Conservation (phyloP, 441 rosid species). For the Erysimum cheiri region DNA sequence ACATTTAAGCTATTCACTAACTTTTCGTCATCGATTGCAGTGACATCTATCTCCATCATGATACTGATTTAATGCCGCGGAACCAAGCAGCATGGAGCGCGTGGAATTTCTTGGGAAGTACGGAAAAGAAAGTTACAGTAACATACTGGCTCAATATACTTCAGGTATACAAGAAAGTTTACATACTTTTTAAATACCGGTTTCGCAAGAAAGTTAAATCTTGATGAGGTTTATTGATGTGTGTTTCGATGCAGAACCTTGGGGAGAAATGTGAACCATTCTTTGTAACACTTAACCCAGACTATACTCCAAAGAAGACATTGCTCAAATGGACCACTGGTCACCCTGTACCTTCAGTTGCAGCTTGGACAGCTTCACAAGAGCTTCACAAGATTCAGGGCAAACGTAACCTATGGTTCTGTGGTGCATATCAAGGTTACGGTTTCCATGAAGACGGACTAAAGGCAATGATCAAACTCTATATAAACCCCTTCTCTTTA, state of each 20-base stretch:
- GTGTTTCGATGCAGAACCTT: conserved; percentile 60
- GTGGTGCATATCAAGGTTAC: conserved; percentile 92
- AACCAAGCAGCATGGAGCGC: conserved; percentile 89
- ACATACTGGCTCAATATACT: conserved; percentile 95
- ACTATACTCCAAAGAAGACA: conserved; percentile 57
- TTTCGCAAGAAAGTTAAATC: conserved; percentile 9
- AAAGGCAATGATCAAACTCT: conserved; percentile 55
- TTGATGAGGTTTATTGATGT: conserved; percentile 14
- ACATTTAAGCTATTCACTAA: neutral
- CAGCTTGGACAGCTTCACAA: conserved; percentile 76
- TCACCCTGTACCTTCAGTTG: conserved; percentile 85
- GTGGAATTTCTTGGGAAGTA: conserved; percentile 86
- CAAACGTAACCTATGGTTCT: conserved; percentile 83
- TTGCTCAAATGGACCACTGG: conserved; percentile 82
- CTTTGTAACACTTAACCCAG: conserved; percentile 83
- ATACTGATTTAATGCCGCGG: conserved; percentile 76
- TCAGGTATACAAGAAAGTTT: conserved; percentile 61
- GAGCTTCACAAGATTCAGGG: conserved; percentile 82
- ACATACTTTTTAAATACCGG: neutral
- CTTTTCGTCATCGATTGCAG: conserved; percentile 49
- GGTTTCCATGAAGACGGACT: conserved; percentile 98
- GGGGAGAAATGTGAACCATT: conserved; percentile 68
- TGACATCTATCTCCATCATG: conserved; percentile 80
- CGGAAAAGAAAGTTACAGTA: conserved; percentile 63
- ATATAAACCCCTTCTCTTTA: neutral